A percentile compares a stretch with the other conserved stretches of the same genome.
These are phyloP conservation scores for Leccinum boreale DNA, from an alignment of 768 basidiomycete species.

Conservation along the genomic window DNA sequence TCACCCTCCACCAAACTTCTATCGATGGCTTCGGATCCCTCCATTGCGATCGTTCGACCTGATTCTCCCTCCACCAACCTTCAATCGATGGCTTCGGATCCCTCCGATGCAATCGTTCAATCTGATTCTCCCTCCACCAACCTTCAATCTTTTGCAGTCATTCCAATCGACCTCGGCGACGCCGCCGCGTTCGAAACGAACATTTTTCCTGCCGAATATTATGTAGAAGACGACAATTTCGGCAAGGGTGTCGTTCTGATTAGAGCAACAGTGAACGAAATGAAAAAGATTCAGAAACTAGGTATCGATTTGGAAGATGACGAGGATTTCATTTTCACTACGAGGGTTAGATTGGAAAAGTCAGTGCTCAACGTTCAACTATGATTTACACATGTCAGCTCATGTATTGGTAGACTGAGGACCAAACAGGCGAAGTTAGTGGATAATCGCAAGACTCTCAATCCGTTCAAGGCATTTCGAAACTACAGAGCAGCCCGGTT, in stretches of 20 bases:
- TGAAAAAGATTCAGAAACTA: neutral
- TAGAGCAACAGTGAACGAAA: constrained; percentile 4
- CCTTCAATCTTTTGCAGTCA: neutral
- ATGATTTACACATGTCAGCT: neutral
- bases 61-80: too few relatives aligned
- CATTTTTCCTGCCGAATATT: neutral
- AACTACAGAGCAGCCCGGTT: neutral
- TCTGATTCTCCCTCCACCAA: too few relatives aligned
- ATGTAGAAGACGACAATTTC: neutral
- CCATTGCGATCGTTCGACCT: too few relatives aligned
- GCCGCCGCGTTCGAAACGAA: neutral
- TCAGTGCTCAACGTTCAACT: too few relatives aligned
- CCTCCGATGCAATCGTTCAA: too few relatives aligned
- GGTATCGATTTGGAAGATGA: neutral
- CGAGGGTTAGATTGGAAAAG: too few relatives aligned
- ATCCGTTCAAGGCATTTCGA: neutral
- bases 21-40: too few relatives aligned
- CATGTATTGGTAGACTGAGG: neutral
- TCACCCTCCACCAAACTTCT: too few relatives aligned
- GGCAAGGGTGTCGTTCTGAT: constrained; percentile 2
- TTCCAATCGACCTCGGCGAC: neutral
- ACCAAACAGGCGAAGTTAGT: neutral
- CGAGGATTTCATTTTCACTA: too few relatives aligned
- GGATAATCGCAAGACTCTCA: neutral
- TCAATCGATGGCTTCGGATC: too few relatives aligned